phyloP scores from a whole-genome alignment of 179 eudicot species.

The Actinidia arguta region DNA sequence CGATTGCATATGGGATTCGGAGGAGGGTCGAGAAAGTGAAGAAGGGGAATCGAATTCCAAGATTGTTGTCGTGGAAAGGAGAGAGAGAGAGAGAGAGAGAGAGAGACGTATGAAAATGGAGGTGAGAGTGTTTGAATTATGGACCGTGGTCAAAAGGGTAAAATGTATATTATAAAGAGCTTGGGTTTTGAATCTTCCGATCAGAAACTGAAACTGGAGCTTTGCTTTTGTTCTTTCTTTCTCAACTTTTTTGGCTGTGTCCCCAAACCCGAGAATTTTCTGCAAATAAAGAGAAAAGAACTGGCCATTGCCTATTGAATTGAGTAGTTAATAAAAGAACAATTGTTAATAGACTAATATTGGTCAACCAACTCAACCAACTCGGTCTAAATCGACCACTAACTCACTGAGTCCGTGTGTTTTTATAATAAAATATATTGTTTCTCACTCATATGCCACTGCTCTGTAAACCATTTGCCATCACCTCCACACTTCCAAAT shows the following conservation, averaged over 20 bases:
- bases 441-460: too few relatives aligned
- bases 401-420: neutral
- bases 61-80: conserved; percentile 49
- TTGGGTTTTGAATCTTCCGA: conserved; percentile 16
- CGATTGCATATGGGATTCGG: too few relatives aligned
- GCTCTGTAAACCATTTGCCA: too few relatives aligned
- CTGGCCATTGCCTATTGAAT: neutral
- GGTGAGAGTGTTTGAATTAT: conserved; percentile 26
- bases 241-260: conserved; percentile 18
- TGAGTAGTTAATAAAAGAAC: neutral
- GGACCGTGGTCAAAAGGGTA: conserved; percentile 33
- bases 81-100: conserved; percentile 28
- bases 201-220: too few relatives aligned
- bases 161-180: conserved; percentile 26
- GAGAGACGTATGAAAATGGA: conserved; percentile 22
- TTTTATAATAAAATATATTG: too few relatives aligned
- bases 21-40: conserved; percentile 62
- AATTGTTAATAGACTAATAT: neutral
- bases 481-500: too few relatives aligned
- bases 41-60: conserved; percentile 66
- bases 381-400: neutral
- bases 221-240: conserved; percentile 24
- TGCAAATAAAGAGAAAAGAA: neutral
- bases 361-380: too few relatives aligned
- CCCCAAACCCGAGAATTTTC: conserved; percentile 21